Conservation (phyloP, 202 grass and related monocot genomes). For the Zizania palustris region DNA sequence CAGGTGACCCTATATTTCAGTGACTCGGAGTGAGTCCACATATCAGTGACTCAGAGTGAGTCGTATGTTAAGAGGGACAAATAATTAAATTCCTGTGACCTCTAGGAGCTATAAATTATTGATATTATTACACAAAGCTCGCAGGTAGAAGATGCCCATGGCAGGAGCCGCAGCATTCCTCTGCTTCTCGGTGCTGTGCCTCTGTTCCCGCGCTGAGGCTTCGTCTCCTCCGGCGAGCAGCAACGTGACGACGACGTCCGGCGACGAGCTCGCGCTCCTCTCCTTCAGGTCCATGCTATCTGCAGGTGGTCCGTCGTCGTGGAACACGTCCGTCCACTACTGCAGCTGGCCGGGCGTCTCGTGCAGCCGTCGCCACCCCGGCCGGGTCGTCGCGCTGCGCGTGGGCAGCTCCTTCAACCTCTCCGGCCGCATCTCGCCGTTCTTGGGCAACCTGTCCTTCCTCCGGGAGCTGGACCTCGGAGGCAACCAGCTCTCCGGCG, state of each 20-base stretch:
- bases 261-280: conserved; percentile 7
- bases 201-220: neutral
- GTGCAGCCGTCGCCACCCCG: neutral
- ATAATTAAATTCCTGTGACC: too few relatives aligned
- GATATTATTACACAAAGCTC: too few relatives aligned
- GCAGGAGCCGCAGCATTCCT: neutral
- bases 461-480: conserved; percentile 31
- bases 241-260: neutral
- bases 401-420: conserved; percentile 15
- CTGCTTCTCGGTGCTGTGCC: neutral
- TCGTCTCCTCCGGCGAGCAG: neutral
- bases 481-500: conserved; percentile 27
- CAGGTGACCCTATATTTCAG: too few relatives aligned
- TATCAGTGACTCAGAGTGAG: too few relatives aligned
- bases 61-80: too few relatives aligned
- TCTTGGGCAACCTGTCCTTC: conserved; percentile 37
- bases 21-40: too few relatives aligned
- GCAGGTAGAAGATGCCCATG: too few relatives aligned
- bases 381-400: conserved; percentile 20
- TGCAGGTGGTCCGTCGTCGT: too few relatives aligned
- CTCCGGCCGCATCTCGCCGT: conserved; percentile 18
- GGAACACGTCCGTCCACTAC: conserved; percentile 19
- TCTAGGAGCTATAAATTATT: too few relatives aligned
- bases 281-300: conserved; percentile 5
- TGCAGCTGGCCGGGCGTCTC: conserved; percentile 42